Evolutionary conservation across 2,329 filamentous ascomycete genomes (phyloP).

Genomic region (Triangularia verruculosa): DNA sequence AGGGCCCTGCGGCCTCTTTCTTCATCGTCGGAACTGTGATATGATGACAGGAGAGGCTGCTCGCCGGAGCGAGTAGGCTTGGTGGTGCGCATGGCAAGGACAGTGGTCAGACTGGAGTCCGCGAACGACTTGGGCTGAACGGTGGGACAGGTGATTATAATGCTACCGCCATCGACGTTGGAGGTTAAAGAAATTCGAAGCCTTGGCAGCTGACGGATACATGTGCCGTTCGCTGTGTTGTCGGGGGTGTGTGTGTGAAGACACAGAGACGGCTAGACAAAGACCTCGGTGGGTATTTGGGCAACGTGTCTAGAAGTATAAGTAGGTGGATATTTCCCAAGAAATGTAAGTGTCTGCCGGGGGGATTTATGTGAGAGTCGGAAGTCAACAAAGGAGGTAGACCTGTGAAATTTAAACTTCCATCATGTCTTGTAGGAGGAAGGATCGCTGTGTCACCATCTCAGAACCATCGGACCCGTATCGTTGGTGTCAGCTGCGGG

Average conservation of each 20-base stretch:
- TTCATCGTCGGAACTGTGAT: conserved; percentile 7
- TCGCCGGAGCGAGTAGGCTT: conserved; percentile 18
- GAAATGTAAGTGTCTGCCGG: background rate
- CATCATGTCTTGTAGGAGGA: background rate
- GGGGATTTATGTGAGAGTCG: background rate
- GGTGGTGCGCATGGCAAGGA: conserved; percentile 18
- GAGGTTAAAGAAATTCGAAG: background rate
- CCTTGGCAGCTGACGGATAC: background rate
- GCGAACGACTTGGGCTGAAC: background rate
- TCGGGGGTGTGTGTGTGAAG: background rate
- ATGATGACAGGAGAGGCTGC: conserved; percentile 20
- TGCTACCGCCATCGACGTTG: background rate
- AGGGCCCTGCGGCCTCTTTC: conserved; percentile 16
- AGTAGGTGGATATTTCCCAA: background rate
- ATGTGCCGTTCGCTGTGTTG: background rate
- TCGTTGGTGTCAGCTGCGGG: conserved; percentile 10
- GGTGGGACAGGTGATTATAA: background rate
- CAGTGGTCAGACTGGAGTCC: background rate
- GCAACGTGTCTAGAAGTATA: background rate
- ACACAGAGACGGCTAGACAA: background rate
- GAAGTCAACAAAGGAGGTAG: background rate
- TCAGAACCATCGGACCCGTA: background rate
- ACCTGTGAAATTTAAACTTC: background rate
- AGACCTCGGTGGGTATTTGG: background rate
- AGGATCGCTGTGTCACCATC: conserved; percentile 7